phyloP scores from a whole-genome alignment of 495 filamentous ascomycete genomes.

The Penicillium dipodomyicola region DNA sequence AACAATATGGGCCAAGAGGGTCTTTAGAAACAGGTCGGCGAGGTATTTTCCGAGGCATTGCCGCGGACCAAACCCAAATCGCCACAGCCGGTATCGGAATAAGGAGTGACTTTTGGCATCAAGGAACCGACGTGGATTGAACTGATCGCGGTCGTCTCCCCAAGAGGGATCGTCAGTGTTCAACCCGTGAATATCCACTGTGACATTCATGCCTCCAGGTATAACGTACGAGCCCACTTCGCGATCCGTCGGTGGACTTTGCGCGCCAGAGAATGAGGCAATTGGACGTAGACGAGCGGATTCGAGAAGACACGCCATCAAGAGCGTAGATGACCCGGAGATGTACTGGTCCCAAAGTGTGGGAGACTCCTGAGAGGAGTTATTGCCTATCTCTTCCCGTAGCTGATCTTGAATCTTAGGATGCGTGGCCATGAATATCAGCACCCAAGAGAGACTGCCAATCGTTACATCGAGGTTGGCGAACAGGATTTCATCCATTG shows the following conservation, averaged over 20 bases:
- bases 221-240: slow-evolving; percentile 25
- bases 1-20: slow-evolving; percentile 20
- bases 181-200: slow-evolving; percentile 40
- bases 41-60: slow-evolving; percentile 33
- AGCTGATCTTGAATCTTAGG: slow-evolving; percentile 27
- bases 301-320: slow-evolving; percentile 34
- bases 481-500: slow-evolving; percentile 45
- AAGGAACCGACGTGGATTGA: slow-evolving; percentile 26
- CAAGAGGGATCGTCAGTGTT: slow-evolving; percentile 39
- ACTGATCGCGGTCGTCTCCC: slow-evolving; percentile 27
- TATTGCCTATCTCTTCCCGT: slow-evolving; percentile 19
- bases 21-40: slow-evolving; percentile 27
- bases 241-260: slow-evolving; percentile 32
- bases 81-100: slow-evolving; percentile 29
- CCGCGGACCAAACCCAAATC: slow-evolving; percentile 36
- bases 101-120: slow-evolving; percentile 5
- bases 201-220: slow-evolving; percentile 29
- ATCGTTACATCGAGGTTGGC: slow-evolving; percentile 49
- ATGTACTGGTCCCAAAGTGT: slow-evolving; percentile 17
- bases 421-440: slow-evolving; percentile 47
- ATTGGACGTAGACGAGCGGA: slow-evolving; percentile 36
- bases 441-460: slow-evolving; percentile 36
- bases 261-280: slow-evolving; percentile 37
- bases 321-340: slow-evolving; percentile 18
- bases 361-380: background rate